A percentile compares a stretch with the other conserved stretches of the same genome.
These are phyloP conservation scores for Barnettozyma botsteinii DNA, from an alignment of 805 yeast genomes.

Conservation along the genomic window DNA sequence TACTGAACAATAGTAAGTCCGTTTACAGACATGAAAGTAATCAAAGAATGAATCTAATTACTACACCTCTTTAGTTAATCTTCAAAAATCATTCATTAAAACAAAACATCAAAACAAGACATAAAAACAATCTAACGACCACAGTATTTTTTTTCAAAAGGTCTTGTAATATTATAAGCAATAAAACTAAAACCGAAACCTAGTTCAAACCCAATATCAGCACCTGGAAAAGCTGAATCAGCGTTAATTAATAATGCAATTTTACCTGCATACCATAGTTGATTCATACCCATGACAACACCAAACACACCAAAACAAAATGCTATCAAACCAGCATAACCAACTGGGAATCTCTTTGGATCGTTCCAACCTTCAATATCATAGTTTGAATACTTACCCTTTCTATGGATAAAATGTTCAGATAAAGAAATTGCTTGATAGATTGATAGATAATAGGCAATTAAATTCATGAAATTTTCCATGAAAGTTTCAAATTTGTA, in stretches of 20 bases:
- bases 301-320: conserved; percentile 83
- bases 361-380: conserved; percentile 58
- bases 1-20: too few relatives aligned
- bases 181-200: conserved; percentile 63
- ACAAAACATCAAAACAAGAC: too few relatives aligned
- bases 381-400: conserved; percentile 56
- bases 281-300: conserved; percentile 82
- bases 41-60: too few relatives aligned
- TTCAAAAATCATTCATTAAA: too few relatives aligned
- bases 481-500: conserved; percentile 67
- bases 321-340: conserved; percentile 71
- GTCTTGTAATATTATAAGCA: conserved; percentile 54
- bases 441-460: conserved; percentile 86
- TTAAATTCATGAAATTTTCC: conserved; percentile 84
- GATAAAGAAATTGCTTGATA: conserved; percentile 68
- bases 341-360: conserved; percentile 58
- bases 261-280: conserved; percentile 80
- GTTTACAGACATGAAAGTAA: too few relatives aligned
- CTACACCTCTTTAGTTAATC: too few relatives aligned
- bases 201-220: conserved; percentile 84
- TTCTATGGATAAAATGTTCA: conserved; percentile 78
- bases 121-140: conserved; percentile 40
- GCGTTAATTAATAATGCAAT: conserved; percentile 54
- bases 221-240: too few relatives aligned
- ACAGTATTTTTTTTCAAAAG: conserved; percentile 61